Conservation (phyloP, 257 asterid genomes). For the Craterostigma plantagineum region DNA sequence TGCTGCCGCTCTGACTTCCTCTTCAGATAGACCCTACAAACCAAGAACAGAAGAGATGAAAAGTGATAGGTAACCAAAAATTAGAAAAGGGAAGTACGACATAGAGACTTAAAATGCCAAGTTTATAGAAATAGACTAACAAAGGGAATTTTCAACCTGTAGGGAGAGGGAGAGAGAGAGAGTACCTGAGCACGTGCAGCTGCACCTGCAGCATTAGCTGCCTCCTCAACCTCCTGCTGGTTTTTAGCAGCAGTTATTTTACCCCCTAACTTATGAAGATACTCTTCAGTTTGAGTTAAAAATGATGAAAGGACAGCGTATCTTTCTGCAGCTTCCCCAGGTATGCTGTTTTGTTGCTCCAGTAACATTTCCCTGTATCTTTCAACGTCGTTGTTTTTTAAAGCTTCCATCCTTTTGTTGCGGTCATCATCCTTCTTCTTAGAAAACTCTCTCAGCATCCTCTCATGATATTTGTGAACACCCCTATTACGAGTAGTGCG, state of each 20-base stretch:
- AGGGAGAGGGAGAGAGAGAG: slow-evolving; percentile 11
- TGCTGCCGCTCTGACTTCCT: slow-evolving; percentile 95
- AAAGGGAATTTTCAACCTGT: no score
- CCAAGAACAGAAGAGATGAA: slow-evolving; percentile 9
- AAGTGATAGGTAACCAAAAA: background rate
- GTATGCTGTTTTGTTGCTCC: slow-evolving; percentile 75
- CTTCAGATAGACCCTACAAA: slow-evolving; percentile 90
- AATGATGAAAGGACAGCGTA: slow-evolving; percentile 89
- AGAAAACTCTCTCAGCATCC: slow-evolving; percentile 89
- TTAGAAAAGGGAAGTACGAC: background rate
- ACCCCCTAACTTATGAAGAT: slow-evolving; percentile 79
- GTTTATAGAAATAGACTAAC: no score
- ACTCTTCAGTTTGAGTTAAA: slow-evolving; percentile 85
- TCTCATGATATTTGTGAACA: slow-evolving; percentile 95
- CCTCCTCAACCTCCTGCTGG: slow-evolving; percentile 97
- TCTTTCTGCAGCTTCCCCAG: slow-evolving; percentile 97
- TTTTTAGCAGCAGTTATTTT: slow-evolving; percentile 91
- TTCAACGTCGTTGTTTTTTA: slow-evolving; percentile 95
- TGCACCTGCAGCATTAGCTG: slow-evolving; percentile 67
- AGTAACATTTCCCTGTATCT: slow-evolving; percentile 95
- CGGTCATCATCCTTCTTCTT: slow-evolving; percentile 86
- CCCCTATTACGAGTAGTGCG: slow-evolving; percentile 96
- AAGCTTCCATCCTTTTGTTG: slow-evolving; percentile 91
- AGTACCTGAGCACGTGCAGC: slow-evolving; percentile 87
- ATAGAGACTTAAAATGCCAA: no score